Evolutionary conservation across 306 rosid genomes (phyloP), one percentile per base, ranked within the genome.

Genomic region (Sindora glabra): DNA sequence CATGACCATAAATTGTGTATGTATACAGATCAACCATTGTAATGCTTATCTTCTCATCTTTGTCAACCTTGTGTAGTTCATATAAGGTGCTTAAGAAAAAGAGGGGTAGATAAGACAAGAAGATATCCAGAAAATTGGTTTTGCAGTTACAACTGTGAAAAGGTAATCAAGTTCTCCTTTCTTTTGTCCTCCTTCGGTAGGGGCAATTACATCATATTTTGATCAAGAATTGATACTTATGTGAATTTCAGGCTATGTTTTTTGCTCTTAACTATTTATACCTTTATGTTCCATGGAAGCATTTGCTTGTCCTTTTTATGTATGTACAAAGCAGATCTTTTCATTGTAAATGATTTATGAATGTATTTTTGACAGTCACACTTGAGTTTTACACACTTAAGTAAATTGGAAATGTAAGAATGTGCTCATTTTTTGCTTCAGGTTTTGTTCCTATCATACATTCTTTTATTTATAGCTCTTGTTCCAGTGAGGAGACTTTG

Each of bases 1-100:
- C 34, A 29, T 9, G 0, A 6, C 34, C 8, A 0, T 9, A 29
- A 29, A 29, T 29, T 29, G 5, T 1, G 34, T 29, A 1, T 50
- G 14, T 54, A 5, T 25, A 5, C 48, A 2, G 6, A 7, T 25
- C 15, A 8, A 25, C 17, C 0, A 29, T 26, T 42, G 41, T 9
- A n/a, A 49, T 34, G 16, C 62, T 54, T 10, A 29, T 49, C 2
- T 51, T 34, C 16, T 38, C 5, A 8, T 48, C 36, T 57, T 21
- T 37, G 25, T 10, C 13, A n/a, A 34, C 51, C 53, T 59, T 36
- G n/a, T 73, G 70, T 68, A 77, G 87, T 62, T 77, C 87, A 81
- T 33, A 22, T 58, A 3, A 56, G 52, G 29, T 81, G 83, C 78
- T 16, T 81, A 49, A 32, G 70, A 37, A 48, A 32, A 32, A 69